phyloP scores from a whole-genome alignment of 768 basidiomycete genomes.

The Mrakia gelida region DNA sequence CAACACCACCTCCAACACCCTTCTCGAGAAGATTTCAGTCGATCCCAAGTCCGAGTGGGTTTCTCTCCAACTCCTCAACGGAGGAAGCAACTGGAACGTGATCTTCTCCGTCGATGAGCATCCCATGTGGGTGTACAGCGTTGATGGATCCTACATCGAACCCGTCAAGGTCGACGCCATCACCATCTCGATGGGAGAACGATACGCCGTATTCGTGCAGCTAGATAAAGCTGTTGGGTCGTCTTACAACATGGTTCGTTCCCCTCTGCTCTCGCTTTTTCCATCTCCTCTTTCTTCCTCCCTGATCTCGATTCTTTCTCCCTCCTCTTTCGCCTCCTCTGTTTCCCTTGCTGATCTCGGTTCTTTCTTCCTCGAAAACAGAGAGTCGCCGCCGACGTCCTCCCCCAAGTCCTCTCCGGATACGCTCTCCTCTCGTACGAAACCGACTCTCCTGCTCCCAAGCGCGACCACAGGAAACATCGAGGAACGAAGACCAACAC shows the following conservation, averaged over 20 bases:
- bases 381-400: not conserved
- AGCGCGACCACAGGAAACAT: too few relatives aligned
- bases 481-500: too few relatives aligned
- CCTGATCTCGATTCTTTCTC: too few relatives aligned
- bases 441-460: not conserved
- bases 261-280: not conserved
- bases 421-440: not conserved
- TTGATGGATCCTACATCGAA: slow-evolving; percentile 32
- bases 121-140: slow-evolving; percentile 29
- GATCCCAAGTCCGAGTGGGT: not conserved
- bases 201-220: slow-evolving; percentile 33
- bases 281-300: too few relatives aligned
- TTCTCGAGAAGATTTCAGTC: not conserved
- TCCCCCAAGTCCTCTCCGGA: not conserved
- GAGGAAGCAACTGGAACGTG: not conserved
- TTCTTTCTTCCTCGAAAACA: not conserved
- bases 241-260: not conserved
- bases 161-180: slow-evolving; percentile 30
- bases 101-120: slow-evolving; percentile 33
- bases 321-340: not conserved
- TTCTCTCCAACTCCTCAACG: not conserved
- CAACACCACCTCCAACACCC: not conserved
- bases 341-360: not conserved
- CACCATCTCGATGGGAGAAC: slow-evolving; percentile 31
- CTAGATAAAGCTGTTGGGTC: not conserved